Base-by-base conservation (phyloP, 1,139 yeast species). In the Magnusiomyces tetraspermus region DNA sequence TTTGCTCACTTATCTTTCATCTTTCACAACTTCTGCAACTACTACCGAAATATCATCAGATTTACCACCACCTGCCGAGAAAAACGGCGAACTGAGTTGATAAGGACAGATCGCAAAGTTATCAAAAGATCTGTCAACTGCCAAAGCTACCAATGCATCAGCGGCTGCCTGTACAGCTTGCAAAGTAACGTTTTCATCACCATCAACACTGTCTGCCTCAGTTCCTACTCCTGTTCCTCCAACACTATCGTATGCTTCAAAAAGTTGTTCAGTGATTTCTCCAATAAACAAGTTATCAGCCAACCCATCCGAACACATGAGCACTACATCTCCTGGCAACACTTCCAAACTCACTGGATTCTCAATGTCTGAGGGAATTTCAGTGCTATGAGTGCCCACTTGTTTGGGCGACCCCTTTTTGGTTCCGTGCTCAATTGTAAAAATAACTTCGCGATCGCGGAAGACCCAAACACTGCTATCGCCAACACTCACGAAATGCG, bases 221-320 rank as follows among this genome's bases (percentile, higher is more conserved):
- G n/a, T n/a, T n/a, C n/a, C n/a, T n/a, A n/a, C n/a, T n/a, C n/a
- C n/a, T n/a, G n/a, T n/a, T n/a, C n/a, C n/a, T 21, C 55, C 55
- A 15, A 50, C 54, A 6, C 17, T 69, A 66, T 65, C 37, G 54
- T 46, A 58, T 15, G 63, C 64, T 22, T 60, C 63, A 28, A 69
- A 68, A 13, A 81, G 87, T 53, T 89, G 82, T 64, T 89, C 67
- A 4, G 65, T 58, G 23, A 77, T 71, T 60, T 77, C 96, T 52
- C 78, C 78, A 1, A 84, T 76, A 48, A 80, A 77, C 48, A 90
- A 79, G 66, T 92, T 92, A 67, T 92, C 98, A 24, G 88, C 82
- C 49, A 92, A 84, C 23, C 98, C 98, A 69, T 92, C 98, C 0
- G 97, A 88, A 48, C 95, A 94, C 65, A 90, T 82, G 55, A 92